Evolutionary conservation across 805 yeast genomes (phyloP).

Genomic region (Myxozyma mucilagina): DNA sequence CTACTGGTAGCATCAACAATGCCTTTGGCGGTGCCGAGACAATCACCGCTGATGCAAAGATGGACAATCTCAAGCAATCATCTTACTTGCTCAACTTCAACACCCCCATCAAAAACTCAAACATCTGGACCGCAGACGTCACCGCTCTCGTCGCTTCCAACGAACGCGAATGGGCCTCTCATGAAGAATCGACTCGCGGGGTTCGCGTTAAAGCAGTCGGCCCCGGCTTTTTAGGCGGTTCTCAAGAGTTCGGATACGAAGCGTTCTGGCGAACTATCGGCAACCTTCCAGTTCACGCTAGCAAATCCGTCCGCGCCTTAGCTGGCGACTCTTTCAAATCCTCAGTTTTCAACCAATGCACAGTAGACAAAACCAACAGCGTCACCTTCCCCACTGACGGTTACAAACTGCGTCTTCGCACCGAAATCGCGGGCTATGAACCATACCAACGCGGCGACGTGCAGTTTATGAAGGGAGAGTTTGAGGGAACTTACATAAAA

Average conservation of each 20-base stretch:
- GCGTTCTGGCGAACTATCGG: conserved; percentile 58
- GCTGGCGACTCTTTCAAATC: conserved; percentile 67
- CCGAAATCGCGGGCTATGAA: conserved; percentile 49
- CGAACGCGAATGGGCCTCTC: conserved; percentile 53
- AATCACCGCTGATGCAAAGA: conserved; percentile 52
- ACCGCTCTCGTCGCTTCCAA: conserved; percentile 54
- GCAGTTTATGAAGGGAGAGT: conserved; percentile 40
- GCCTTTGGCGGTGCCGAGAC: conserved; percentile 70
- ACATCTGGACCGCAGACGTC: conserved; percentile 56
- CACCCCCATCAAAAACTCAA: conserved; percentile 51
- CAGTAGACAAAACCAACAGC: conserved; percentile 48
- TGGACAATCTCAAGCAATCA: conserved; percentile 61
- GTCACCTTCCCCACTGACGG: conserved; percentile 53
- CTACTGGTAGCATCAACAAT: conserved; percentile 66
- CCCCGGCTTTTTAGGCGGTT: conserved; percentile 53
- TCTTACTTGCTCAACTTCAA: conserved; percentile 55
- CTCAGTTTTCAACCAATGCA: conserved; percentile 49
- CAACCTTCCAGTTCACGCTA: conserved; percentile 49
- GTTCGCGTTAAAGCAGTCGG: conserved; percentile 44
- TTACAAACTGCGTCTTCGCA: conserved; percentile 42
- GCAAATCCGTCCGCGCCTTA: conserved; percentile 55
- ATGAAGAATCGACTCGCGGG: conserved; percentile 55
- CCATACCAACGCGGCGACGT: conserved; percentile 31
- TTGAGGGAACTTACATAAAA: conserved; percentile 42
- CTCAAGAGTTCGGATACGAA: conserved; percentile 57